Evolutionary conservation across 2,329 filamentous ascomycete species (phyloP).

Genomic region (Apiospora hydei): DNA sequence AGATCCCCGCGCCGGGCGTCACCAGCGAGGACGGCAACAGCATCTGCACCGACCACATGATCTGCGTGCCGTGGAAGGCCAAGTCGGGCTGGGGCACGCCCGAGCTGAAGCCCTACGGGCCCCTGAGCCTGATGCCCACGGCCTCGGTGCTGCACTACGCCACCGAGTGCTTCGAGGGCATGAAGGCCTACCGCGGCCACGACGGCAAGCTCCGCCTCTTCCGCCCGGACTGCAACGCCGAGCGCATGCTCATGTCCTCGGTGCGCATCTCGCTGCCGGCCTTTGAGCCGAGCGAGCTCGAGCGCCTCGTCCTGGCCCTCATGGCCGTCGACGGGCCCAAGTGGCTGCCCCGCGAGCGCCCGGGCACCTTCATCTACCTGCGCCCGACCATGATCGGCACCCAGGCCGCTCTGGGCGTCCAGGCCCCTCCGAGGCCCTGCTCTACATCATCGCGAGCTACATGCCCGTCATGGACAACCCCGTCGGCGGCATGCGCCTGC

Average conservation of each 20-base stretch:
- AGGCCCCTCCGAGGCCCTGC: slow-evolving; percentile 79
- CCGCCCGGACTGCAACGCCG: slow-evolving; percentile 68
- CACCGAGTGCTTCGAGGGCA: slow-evolving; percentile 78
- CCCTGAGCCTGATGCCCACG: slow-evolving; percentile 71
- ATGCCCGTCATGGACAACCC: slow-evolving; percentile 64
- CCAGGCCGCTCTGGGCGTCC: slow-evolving; percentile 80
- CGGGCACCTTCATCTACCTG: slow-evolving; percentile 81
- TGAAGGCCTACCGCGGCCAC: slow-evolving; percentile 75
- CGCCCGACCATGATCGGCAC: slow-evolving; percentile 88
- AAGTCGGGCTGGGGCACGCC: slow-evolving; percentile 70
- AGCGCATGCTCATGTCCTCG: slow-evolving; percentile 57
- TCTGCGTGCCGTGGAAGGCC: slow-evolving; percentile 68
- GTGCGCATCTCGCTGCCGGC: slow-evolving; percentile 69
- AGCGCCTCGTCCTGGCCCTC: slow-evolving; percentile 70
- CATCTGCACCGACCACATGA: slow-evolving; percentile 87
- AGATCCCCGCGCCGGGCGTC: slow-evolving; percentile 39
- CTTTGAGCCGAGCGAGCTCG: slow-evolving; percentile 68
- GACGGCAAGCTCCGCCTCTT: slow-evolving; percentile 72
- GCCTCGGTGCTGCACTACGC: slow-evolving; percentile 77
- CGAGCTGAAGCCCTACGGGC: slow-evolving; percentile 70
- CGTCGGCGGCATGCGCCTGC: slow-evolving; percentile 70
- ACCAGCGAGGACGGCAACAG: slow-evolving; percentile 50
- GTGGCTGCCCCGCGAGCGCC: slow-evolving; percentile 77
- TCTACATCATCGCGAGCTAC: slow-evolving; percentile 80
- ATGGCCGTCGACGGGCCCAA: slow-evolving; percentile 76